Conservation (phyloP, 495 filamentous ascomycete species). For the Pyrenopolyporus hunteri region DNA sequence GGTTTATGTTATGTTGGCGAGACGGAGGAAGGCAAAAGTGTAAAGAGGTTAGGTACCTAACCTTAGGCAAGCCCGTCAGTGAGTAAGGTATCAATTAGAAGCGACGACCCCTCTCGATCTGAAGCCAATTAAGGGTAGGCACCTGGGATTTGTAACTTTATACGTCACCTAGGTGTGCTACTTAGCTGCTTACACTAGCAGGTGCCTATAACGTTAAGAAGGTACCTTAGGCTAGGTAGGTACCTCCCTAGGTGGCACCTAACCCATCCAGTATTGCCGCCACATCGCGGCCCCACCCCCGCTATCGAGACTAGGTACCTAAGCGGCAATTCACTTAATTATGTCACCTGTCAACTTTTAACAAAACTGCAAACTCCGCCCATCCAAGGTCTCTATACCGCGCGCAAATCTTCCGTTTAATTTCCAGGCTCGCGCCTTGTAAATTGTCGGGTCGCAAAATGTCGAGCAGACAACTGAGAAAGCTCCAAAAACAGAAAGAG, state of each 20-base stretch:
- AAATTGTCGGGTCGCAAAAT: conserved; percentile 51
- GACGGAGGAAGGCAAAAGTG: background rate
- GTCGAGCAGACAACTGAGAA: conserved; percentile 81
- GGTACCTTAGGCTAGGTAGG: background rate
- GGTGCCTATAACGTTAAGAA: background rate
- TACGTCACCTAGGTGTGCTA: too few relatives aligned
- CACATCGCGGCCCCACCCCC: background rate
- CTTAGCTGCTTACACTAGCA: too few relatives aligned
- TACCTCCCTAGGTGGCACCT: background rate
- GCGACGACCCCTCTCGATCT: too few relatives aligned
- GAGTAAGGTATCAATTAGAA: too few relatives aligned
- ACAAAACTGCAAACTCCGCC: too few relatives aligned
- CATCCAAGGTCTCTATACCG: background rate
- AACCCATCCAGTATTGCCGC: background rate
- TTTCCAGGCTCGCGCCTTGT: background rate
- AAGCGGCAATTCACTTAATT: background rate
- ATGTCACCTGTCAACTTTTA: background rate
- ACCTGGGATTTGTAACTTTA: too few relatives aligned
- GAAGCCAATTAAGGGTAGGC: too few relatives aligned
- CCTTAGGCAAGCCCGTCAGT: too few relatives aligned
- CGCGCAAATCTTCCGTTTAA: background rate
- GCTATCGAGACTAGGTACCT: background rate
- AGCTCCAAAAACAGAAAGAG: conserved; percentile 74
- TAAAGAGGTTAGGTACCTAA: background rate
- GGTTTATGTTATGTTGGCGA: background rate